These are phyloP conservation scores for Apiospora malaysiana DNA, from an alignment of 2,329 filamentous ascomycete genomes.

Conservation along the genomic window DNA sequence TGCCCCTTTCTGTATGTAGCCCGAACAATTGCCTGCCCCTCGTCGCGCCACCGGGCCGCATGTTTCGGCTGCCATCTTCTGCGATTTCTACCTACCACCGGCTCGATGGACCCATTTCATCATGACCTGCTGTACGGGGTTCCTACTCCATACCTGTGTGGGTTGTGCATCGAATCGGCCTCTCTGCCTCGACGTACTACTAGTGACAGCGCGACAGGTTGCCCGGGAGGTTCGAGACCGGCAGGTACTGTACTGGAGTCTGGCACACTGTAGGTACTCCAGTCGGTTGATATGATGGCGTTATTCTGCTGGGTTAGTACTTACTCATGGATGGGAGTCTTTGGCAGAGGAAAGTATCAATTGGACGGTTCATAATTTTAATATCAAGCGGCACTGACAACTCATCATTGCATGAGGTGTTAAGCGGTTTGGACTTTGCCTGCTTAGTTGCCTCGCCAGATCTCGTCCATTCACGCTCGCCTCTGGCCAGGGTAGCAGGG, in stretches of 20 bases:
- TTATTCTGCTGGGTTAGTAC: not conserved
- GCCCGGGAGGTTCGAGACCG: not conserved
- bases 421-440: constrained; percentile 48
- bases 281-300: not conserved
- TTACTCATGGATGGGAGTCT: not conserved
- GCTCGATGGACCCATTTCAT: not conserved
- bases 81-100: not conserved
- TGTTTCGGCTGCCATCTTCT: not conserved
- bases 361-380: constrained; percentile 44
- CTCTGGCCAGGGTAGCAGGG: not conserved
- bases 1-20: not conserved
- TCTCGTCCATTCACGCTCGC: constrained; percentile 31
- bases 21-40: not conserved
- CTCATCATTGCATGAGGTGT: constrained; percentile 76
- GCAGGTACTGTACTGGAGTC: not conserved
- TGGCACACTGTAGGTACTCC: not conserved
- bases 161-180: constrained; percentile 1
- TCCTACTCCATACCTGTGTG: not conserved
- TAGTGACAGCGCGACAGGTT: not conserved
- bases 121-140: not conserved
- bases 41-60: constrained; percentile 8
- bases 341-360: constrained; percentile 16
- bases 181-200: not conserved
- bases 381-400: constrained; percentile 71
- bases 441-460: constrained; percentile 39